These are phyloP conservation scores for Glaciozyma antarctica DNA, from an alignment of 768 basidiomycete species.

Conservation along the genomic window DNA sequence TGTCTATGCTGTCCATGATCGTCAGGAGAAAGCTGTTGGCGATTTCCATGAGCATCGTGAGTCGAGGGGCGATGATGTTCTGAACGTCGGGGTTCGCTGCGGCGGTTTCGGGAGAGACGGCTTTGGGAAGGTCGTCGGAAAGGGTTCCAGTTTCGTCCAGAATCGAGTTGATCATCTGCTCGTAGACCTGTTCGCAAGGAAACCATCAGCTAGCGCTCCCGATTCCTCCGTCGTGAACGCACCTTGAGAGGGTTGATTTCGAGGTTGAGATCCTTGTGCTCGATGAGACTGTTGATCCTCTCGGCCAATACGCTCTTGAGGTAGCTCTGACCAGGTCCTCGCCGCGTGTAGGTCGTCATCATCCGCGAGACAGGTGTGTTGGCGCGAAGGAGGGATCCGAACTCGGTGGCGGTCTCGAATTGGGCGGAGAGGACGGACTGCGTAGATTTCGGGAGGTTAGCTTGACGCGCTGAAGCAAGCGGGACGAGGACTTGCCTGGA, in stretches of 20 bases:
- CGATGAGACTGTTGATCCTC: slow-evolving; percentile 94
- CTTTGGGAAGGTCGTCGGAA: slow-evolving; percentile 81
- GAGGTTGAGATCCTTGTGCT: slow-evolving; percentile 97
- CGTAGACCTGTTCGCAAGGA: slow-evolving; percentile 62
- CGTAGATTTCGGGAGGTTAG: background rate
- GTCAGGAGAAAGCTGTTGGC: slow-evolving; percentile 95
- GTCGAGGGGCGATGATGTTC: slow-evolving; percentile 89
- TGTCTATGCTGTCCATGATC: slow-evolving; percentile 97
- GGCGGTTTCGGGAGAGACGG: slow-evolving; percentile 88
- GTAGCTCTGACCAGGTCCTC: slow-evolving; percentile 96
- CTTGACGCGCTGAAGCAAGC: background rate
- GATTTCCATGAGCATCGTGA: slow-evolving; percentile 99
- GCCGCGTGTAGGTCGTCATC: slow-evolving; percentile 99
- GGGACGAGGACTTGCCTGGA: slow-evolving; percentile 46
- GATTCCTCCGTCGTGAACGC: slow-evolving; percentile 1
- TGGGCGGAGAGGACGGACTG: slow-evolving; percentile 96
- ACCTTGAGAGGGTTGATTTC: slow-evolving; percentile 99
- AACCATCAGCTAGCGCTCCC: background rate
- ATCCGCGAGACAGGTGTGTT: slow-evolving; percentile 99
- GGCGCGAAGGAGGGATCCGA: slow-evolving; percentile 93
- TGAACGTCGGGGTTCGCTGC: slow-evolving; percentile 91
- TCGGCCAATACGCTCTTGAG: slow-evolving; percentile 95
- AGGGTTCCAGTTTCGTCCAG: slow-evolving; percentile 91
- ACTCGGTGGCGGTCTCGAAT: slow-evolving; percentile 98
- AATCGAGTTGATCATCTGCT: slow-evolving; percentile 98